Evolutionary conservation across 805 yeast species (phyloP), one percentile per base, ranked within the genome.

Genomic region (Candida gorgasii): DNA sequence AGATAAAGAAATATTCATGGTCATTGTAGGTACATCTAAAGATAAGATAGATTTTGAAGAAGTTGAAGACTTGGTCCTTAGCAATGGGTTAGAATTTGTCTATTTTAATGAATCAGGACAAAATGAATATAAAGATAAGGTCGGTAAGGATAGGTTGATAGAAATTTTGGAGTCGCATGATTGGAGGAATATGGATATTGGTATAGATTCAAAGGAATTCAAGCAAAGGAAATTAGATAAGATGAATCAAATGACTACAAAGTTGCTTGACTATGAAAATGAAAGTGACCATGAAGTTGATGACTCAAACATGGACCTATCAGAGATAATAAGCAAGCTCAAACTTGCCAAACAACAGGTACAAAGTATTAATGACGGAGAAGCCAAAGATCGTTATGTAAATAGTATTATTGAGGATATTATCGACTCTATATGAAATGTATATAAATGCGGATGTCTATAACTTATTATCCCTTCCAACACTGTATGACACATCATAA

Each of bases 111-210:
- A 59, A 4, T 34, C 50, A 2, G 72, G 73, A 0, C 38, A 27
- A 12, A 75, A 74, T 48, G 77, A 75, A 49, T 75, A 44, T 46
- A 54, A 54, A 15, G 83, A 77, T 35, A 61, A 53, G 17, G 12
- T 60, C 1, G 84, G 84, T 0, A 50, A 55, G 11, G 67, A 62
- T 28, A 53, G 83, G 44, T 42, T 78, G 2, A 48, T 49, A 28
- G 82, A 79, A 43, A 52, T 77, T 2, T 49, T 79, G 4, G 76
- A 79, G 37, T 62, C 76, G 1, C 72, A 76, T 44, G 72, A 67
- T 19, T 79, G 84, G 84, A 50, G 51, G 14, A 54, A 53, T 26
- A 43, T 57, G 14, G 54, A 53, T 26, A 43, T 57, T 34, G 58
- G 57, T 3, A 4, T 44, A 1, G 12, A n/a, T 11, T 24, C 28